Conservation (phyloP, 2,329 filamentous ascomycete species). For the Sclerotiophoma versabilis region DNA sequence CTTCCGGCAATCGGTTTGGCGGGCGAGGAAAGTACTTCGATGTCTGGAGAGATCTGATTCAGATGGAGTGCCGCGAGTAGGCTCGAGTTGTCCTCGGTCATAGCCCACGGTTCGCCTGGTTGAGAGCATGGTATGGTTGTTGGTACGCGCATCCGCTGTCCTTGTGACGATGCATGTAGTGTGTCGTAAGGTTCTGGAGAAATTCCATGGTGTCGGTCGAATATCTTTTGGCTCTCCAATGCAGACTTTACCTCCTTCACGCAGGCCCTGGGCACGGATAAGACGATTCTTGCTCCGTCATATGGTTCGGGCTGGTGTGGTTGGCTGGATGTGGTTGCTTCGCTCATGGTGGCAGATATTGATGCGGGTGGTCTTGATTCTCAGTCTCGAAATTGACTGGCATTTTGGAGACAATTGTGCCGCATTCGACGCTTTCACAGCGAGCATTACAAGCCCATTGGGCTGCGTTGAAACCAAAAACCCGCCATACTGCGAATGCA, state of each 20-base stretch:
- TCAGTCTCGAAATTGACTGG: not conserved
- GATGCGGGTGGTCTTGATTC: not conserved
- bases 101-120: too few species aligned
- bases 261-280: conserved; percentile 38
- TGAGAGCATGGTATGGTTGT: conserved; percentile 27
- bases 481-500: too few species aligned
- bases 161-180: not conserved
- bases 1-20: too few species aligned
- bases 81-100: too few species aligned
- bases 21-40: too few species aligned
- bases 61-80: conserved; percentile 21
- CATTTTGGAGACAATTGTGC: not conserved
- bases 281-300: not conserved
- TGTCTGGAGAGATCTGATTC: conserved; percentile 14
- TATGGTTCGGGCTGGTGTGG: not conserved
- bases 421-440: not conserved
- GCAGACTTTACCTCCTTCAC: conserved; percentile 51
- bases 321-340: not conserved
- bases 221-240: conserved; percentile 39
- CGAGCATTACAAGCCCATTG: too few species aligned
- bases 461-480: too few species aligned
- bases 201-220: conserved; percentile 44
- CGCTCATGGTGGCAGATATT: conserved; percentile 7
- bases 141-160: conserved; percentile 29
- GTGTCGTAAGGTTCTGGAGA: conserved; percentile 13